phyloP scores from a whole-genome alignment of 768 basidiomycete genomes.

The Mycena latifolia region DNA sequence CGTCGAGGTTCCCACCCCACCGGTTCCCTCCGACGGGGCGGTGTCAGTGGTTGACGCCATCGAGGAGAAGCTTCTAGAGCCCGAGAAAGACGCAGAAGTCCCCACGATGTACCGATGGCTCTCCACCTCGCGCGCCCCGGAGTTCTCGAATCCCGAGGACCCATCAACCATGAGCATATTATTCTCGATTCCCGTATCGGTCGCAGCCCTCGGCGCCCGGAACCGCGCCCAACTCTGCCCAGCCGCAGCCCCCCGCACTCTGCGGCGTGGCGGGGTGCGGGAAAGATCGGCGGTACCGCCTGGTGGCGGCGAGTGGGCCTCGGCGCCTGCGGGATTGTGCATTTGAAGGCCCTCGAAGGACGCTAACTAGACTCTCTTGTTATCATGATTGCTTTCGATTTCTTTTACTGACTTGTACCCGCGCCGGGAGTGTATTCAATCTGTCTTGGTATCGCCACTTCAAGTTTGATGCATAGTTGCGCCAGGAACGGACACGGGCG shows the following conservation, averaged over 20 bases:
- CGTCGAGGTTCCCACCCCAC: slow-evolving; percentile 42
- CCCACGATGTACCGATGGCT: slow-evolving; percentile 83
- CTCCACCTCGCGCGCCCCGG: slow-evolving; percentile 59
- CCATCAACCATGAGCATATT: slow-evolving; percentile 56
- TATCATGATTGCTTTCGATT: neutral
- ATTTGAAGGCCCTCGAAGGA: slow-evolving; percentile 69
- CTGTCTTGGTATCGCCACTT: too few relatives aligned
- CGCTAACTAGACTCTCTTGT: neutral
- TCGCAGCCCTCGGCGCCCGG: too few relatives aligned
- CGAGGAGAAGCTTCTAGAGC: too few relatives aligned
- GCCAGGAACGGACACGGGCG: too few relatives aligned
- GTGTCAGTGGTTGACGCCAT: too few relatives aligned
- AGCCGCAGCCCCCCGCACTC: too few relatives aligned
- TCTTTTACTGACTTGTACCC: neutral
- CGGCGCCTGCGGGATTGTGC: slow-evolving; percentile 77
- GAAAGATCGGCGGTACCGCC: slow-evolving; percentile 69
- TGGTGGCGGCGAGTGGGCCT: slow-evolving; percentile 69
- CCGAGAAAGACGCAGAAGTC: slow-evolving; percentile 35
- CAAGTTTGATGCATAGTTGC: too few relatives aligned
- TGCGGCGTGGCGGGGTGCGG: slow-evolving; percentile 75
- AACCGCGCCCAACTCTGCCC: slow-evolving; percentile 6
- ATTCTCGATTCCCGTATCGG: slow-evolving; percentile 64
- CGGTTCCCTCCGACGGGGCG: slow-evolving; percentile 20
- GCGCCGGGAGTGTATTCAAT: neutral
- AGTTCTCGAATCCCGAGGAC: slow-evolving; percentile 13